Evolutionary conservation across 1,284 basidiomycete genomes (phyloP), one percentile per base, ranked within the genome.

Genomic region (Cutaneotrichosporon dermatis): DNA sequence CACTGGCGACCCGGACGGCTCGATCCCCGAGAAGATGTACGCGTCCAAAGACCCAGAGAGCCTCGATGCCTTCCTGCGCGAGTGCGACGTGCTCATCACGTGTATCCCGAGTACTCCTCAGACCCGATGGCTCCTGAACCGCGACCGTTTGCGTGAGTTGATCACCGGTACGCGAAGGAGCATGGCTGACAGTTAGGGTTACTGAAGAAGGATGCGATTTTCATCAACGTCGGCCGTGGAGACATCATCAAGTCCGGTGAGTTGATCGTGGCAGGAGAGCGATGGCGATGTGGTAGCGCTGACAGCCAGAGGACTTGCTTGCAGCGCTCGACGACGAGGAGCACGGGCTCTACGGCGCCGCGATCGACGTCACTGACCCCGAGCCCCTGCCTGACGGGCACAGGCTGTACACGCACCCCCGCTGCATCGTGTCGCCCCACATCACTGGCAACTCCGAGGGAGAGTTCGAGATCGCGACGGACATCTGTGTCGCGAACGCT

Each of bases 151-250:
- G 13, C 69, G 75, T 75, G 55, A 58, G 72, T 69, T 6, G 0
- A 12, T 15, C 12, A 40, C 10, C 2, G n/a, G 12, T 9, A n/a
- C 3, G 25, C 25, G 25, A 25, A 25, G 25, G 36, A 5, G 15
- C 12, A 25, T 15, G 39, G 11, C 51, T 50, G 35, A 43, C 39
- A 42, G 6, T 6, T 41, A 71, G 71, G 55, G 8, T 45, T 59
- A 6, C 60, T 77, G 9, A 70, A 69, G 12, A 57, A 67, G 16
- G 71, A 70, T 9, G 67, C 71, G 1, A 57, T 76, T 37, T 72
- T 77, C 42, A 60, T 76, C 52, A 77, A 77, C 60, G 69, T 77
- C 33, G 76, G 76, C 7, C 67, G 76, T 35, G 76, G 76, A 4
- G 63, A 68, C 57, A 52, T 77, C 10, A 60, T 76, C 57, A 64